Conservation (phyloP, 2,329 filamentous ascomycete genomes). For the Fusarium sp. region DNA sequence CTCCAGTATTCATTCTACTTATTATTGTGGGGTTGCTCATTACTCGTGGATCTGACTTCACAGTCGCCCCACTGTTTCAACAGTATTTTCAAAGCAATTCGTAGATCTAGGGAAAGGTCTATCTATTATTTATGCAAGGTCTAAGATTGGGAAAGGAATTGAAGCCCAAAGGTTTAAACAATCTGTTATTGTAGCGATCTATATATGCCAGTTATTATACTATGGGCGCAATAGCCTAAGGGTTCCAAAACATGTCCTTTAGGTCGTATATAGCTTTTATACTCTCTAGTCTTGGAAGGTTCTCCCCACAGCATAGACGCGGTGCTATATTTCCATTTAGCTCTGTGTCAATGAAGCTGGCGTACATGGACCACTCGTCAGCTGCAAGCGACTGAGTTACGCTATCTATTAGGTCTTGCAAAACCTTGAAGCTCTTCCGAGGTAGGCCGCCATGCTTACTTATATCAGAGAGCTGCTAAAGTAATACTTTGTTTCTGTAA, state of each 20-base stretch:
- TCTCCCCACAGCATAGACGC: background rate
- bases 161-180: no score
- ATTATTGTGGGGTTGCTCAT: no score
- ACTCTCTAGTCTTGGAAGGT: background rate
- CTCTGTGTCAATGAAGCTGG: background rate
- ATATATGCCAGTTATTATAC: background rate
- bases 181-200: no score
- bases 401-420: background rate
- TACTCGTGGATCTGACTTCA: no score
- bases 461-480: background rate
- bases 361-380: background rate
- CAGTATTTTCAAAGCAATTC: no score
- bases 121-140: no score
- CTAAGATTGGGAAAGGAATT: no score
- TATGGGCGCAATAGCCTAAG: background rate
- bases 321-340: background rate
- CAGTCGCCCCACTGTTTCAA: no score
- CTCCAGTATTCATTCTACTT: no score
- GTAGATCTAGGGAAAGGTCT: no score
- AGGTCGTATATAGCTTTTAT: background rate
- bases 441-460: background rate
- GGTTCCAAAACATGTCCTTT: background rate
- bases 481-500: background rate
- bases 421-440: background rate
- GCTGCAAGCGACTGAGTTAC: background rate